These are phyloP conservation scores for Xylaria bambusicola DNA, from an alignment of 495 filamentous ascomycete species.

Conservation along the genomic window DNA sequence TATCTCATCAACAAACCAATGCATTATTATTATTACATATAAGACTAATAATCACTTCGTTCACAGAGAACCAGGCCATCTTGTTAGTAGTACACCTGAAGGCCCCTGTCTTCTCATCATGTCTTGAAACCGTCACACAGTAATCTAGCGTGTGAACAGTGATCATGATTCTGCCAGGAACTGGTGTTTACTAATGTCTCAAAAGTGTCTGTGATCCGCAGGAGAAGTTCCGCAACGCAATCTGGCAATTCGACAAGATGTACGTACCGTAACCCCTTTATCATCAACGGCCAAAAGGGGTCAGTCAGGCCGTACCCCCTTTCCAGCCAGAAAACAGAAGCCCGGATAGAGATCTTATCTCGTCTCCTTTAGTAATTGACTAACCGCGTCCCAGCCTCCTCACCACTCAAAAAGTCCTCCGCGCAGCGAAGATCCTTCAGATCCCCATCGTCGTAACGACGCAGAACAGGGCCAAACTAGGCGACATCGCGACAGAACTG, in stretches of 20 bases:
- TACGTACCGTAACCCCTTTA: constrained; percentile 32
- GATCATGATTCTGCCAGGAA: too few relatives aligned
- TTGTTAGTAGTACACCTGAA: too few relatives aligned
- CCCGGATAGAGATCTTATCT: too few relatives aligned
- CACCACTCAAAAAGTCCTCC: constrained; percentile 57
- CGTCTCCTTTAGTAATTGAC: not conserved
- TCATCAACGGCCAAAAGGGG: not conserved
- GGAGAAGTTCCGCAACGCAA: constrained; percentile 82
- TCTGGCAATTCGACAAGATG: constrained; percentile 82
- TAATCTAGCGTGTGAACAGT: too few relatives aligned
- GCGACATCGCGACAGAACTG: constrained; percentile 74
- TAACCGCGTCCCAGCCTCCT: constrained; percentile 40
- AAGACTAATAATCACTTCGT: constrained; percentile 18
- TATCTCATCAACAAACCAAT: not conserved
- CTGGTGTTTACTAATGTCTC: too few relatives aligned
- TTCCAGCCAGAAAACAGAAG: too few relatives aligned
- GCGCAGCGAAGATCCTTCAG: constrained; percentile 58
- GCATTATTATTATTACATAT: not conserved
- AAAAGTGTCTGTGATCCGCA: constrained; percentile 91
- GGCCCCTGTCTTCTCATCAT: too few relatives aligned
- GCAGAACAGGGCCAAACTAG: constrained; percentile 74
- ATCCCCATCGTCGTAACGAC: constrained; percentile 85
- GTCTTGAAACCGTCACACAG: too few relatives aligned
- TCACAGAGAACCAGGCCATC: constrained; percentile 64
- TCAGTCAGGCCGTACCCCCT: too few relatives aligned